Percentiles rank a stretch among this genome's conserved stretches.
Conservation (phyloP, 1,139 yeast species). For the Sugiyamaella castrensis region DNA sequence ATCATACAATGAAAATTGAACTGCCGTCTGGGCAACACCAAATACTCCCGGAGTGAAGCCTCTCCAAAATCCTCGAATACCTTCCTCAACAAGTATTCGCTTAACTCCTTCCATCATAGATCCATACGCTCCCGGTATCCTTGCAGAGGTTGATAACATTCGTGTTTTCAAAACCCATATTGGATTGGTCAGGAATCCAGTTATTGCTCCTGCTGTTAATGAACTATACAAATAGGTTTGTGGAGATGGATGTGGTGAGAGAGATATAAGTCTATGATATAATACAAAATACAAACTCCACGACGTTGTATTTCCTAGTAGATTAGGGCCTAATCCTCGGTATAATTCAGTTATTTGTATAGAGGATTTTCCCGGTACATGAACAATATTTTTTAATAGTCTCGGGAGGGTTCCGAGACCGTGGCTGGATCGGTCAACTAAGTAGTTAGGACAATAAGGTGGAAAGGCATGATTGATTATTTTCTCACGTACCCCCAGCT, state of each 20-base stretch:
- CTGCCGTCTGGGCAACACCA: constrained; percentile 83
- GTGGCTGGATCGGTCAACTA: constrained; percentile 6
- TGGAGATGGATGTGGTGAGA: constrained; percentile 8
- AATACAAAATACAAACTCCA: constrained; percentile 86
- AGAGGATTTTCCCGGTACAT: constrained; percentile 5
- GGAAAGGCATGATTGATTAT: too few species aligned
- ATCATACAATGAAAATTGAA: constrained; percentile 85
- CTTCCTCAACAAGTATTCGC: constrained; percentile 57
- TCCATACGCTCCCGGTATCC: constrained; percentile 50
- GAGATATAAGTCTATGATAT: constrained; percentile 46
- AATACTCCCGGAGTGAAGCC: constrained; percentile 80
- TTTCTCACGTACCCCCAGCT: too few species aligned
- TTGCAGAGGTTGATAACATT: constrained; percentile 59
- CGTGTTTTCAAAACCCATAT: constrained; percentile 91
- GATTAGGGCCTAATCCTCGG: constrained; percentile 77
- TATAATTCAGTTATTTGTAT: constrained; percentile 41
- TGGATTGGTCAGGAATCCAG: constrained; percentile 81
- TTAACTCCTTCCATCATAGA: constrained; percentile 56
- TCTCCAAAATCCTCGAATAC: constrained; percentile 69
- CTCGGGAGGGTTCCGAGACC: constrained; percentile 11
- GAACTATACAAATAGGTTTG: constrained; percentile 49
- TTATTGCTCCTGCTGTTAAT: constrained; percentile 66
- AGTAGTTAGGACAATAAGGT: not conserved
- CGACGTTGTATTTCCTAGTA: constrained; percentile 78
- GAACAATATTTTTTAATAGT: constrained; percentile 14